A percentile compares a stretch with the other conserved stretches of the same genome.
Evolutionary conservation across 1,284 basidiomycete species (phyloP).

Genomic region (Sanguinoderma infundibulare): DNA sequence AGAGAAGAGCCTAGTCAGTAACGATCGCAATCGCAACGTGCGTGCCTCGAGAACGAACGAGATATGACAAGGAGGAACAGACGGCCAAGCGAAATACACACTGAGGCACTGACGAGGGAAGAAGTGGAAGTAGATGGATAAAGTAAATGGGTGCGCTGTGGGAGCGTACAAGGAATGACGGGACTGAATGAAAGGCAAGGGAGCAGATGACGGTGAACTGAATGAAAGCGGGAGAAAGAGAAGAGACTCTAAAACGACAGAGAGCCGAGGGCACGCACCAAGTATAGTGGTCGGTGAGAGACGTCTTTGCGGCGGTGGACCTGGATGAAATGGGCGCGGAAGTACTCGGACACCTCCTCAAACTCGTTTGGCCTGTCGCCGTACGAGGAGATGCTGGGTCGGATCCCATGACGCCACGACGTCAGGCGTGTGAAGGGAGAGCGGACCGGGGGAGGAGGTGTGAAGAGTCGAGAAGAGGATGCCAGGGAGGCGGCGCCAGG

Average conservation of each 20-base stretch:
- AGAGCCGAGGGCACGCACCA: slow-evolving; percentile 50
- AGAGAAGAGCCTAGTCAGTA: neutral
- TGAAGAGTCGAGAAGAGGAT: neutral
- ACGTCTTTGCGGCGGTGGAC: slow-evolving; percentile 70
- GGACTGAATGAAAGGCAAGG: neutral
- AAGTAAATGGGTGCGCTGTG: neutral
- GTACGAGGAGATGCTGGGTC: slow-evolving; percentile 74
- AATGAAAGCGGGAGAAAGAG: too few relatives aligned
- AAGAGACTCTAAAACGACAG: too few relatives aligned
- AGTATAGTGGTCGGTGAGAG: slow-evolving; percentile 60
- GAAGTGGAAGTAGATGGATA: neutral
- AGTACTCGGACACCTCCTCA: slow-evolving; percentile 75
- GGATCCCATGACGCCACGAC: neutral
- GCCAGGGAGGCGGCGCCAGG: neutral
- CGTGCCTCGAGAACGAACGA: neutral
- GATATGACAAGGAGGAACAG: neutral
- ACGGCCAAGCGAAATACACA: neutral
- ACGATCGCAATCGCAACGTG: neutral
- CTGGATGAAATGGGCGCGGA: slow-evolving; percentile 78
- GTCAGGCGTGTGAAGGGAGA: neutral
- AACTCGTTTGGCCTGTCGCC: slow-evolving; percentile 74
- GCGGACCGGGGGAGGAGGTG: neutral
- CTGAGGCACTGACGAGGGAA: neutral
- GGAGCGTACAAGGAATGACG: neutral
- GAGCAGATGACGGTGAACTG: too few relatives aligned